Conservation (phyloP, 2,329 filamentous ascomycete genomes). For the Aspergillus jensenii region DNA sequence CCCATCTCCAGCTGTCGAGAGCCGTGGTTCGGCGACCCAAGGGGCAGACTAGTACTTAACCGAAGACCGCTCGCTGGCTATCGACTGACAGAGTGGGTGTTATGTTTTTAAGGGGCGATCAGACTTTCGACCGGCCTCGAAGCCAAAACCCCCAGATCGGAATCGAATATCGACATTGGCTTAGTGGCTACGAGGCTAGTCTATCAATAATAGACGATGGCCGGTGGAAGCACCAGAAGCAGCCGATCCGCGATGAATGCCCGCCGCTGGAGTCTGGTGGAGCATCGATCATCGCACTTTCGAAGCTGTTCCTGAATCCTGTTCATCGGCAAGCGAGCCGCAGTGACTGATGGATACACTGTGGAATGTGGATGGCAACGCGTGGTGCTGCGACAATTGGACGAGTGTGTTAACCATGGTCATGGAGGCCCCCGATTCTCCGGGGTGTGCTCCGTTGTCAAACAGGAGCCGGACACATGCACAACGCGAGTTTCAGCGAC, state of each 20-base stretch:
- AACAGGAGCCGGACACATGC: neutral
- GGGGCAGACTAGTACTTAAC: too few species aligned
- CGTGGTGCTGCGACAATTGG: neutral
- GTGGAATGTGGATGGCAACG: neutral
- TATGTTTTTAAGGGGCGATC: conserved; percentile 4
- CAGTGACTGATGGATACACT: neutral
- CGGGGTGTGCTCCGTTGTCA: neutral
- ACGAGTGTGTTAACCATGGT: neutral
- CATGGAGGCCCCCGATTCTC: neutral
- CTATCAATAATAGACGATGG: conserved; percentile 3
- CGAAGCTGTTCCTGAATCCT: neutral
- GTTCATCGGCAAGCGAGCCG: neutral
- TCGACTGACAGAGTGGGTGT: conserved; percentile 2
- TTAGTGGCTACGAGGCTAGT: neutral
- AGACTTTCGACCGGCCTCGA: neutral
- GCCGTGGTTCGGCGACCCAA: neutral
- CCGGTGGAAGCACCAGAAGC: neutral
- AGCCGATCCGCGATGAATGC: conserved; percentile 2
- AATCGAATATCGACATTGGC: conserved; percentile 1
- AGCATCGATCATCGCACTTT: conserved; percentile 2
- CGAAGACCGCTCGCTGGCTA: neutral
- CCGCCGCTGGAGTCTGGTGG: conserved; percentile 1
- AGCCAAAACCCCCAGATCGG: neutral
- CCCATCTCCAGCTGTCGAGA: neutral
- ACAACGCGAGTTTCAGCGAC: conserved; percentile 1